A percentile compares a stretch with the other conserved stretches of the same genome.
Conservation (phyloP, 176 grass and related monocot genomes). For the Raddia guianensis region DNA sequence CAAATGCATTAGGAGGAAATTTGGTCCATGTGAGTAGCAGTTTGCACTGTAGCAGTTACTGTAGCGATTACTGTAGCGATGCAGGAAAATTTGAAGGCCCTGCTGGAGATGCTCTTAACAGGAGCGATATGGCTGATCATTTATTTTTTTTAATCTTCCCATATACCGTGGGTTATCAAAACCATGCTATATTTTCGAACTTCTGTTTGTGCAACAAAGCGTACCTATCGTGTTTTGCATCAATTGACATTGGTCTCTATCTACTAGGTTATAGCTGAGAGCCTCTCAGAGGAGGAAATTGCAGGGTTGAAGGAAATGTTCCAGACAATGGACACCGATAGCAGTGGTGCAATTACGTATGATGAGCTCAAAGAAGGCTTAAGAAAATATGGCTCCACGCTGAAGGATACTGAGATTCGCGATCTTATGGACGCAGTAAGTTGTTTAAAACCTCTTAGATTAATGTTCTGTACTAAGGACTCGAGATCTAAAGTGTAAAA, state of each 20-base stretch:
- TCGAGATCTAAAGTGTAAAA: conserved; percentile 24
- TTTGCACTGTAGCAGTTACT: too few relatives aligned
- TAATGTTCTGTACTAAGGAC: conserved; percentile 7
- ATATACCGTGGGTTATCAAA: neutral
- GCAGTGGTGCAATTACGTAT: conserved; percentile 97
- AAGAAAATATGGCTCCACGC: conserved; percentile 88
- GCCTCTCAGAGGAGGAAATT: conserved; percentile 99
- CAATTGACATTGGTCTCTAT: conserved; percentile 22
- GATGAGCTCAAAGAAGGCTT: conserved; percentile 97
- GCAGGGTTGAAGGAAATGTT: conserved; percentile 99
- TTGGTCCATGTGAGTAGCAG: too few relatives aligned
- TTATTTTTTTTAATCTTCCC: neutral
- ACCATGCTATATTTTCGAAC: conserved; percentile 7
- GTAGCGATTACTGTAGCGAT: too few relatives aligned
- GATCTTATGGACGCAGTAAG: conserved; percentile 99
- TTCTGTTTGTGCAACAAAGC: neutral
- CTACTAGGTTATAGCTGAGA: conserved; percentile 93
- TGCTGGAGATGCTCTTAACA: too few relatives aligned
- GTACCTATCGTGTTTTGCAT: conserved; percentile 14
- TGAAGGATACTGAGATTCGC: conserved; percentile 97
- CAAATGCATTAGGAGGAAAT: too few relatives aligned
- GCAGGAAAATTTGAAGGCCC: too few relatives aligned
- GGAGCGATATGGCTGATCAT: neutral
- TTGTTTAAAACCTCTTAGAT: conserved; percentile 32
- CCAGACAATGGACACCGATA: conserved; percentile 93